Percentiles rank a stretch among this genome's conserved stretches.
phyloP scores from a whole-genome alignment of 768 basidiomycete species.

The Tylopilus sp. region DNA sequence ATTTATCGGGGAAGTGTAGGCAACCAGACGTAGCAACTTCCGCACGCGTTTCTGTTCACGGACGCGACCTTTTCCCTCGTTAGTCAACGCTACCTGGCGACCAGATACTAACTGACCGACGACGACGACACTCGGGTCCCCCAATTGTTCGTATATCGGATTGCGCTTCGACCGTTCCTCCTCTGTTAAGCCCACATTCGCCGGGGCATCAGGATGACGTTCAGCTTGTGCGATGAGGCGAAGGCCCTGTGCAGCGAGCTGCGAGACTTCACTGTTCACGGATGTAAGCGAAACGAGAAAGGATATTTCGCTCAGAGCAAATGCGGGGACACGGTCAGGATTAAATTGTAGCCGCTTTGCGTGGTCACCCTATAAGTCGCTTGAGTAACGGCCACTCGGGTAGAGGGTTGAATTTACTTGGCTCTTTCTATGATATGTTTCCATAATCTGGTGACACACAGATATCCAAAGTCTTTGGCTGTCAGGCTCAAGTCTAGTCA shows the following conservation, averaged over 20 bases:
- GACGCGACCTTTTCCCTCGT: slow-evolving; percentile 54
- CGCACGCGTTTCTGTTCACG: slow-evolving; percentile 79
- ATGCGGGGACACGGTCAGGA: slow-evolving; percentile 54
- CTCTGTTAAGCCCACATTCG: slow-evolving; percentile 47
- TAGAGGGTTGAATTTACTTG: slow-evolving; percentile 36
- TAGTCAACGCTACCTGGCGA: background rate
- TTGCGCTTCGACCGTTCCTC: slow-evolving; percentile 67
- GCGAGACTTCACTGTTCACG: slow-evolving; percentile 61
- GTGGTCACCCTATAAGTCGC: slow-evolving; percentile 35
- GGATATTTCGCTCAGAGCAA: slow-evolving; percentile 68
- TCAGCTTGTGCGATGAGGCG: slow-evolving; percentile 68
- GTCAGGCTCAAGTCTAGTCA: slow-evolving; percentile 56
- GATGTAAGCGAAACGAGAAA: slow-evolving; percentile 71
- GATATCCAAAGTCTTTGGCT: slow-evolving; percentile 66
- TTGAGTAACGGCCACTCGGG: slow-evolving; percentile 1
- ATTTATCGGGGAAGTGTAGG: slow-evolving; percentile 62
- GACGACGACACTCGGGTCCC: slow-evolving; percentile 67
- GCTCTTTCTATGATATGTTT: slow-evolving; percentile 48
- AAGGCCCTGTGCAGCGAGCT: slow-evolving; percentile 64
- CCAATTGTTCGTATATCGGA: slow-evolving; percentile 74
- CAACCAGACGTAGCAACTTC: slow-evolving; percentile 61
- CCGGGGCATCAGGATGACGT: slow-evolving; percentile 54
- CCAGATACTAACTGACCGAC: slow-evolving; percentile 50
- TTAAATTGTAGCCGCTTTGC: slow-evolving; percentile 50
- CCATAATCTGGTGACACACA: slow-evolving; percentile 58